Evolutionary conservation across 805 yeast genomes (phyloP).

Genomic region (Saturnispora hagleri): DNA sequence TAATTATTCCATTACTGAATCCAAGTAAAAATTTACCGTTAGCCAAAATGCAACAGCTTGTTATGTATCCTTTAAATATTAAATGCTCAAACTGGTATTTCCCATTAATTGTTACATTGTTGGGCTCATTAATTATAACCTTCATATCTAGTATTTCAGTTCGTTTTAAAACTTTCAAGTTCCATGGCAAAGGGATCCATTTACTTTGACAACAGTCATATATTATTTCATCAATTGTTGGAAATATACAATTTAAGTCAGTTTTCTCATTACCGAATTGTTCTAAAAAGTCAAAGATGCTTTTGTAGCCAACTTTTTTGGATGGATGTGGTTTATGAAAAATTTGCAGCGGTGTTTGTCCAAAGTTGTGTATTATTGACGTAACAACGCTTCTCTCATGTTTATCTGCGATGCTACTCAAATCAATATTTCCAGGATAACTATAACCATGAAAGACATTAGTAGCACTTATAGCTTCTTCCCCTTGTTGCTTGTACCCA

Average conservation of each 20-base stretch:
- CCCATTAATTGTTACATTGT: constrained; percentile 30
- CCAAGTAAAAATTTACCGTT: constrained; percentile 41
- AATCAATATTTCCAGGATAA: constrained; percentile 73
- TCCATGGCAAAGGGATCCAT: constrained; percentile 40
- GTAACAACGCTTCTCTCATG: constrained; percentile 67
- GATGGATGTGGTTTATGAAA: constrained; percentile 60
- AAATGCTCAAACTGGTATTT: constrained; percentile 33
- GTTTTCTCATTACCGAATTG: neutral
- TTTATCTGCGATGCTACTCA: constrained; percentile 66
- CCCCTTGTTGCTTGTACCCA: constrained; percentile 73
- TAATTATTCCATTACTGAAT: constrained; percentile 49
- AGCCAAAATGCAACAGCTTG: constrained; percentile 30
- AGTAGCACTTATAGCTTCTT: constrained; percentile 51
- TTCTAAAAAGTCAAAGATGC: constrained; percentile 7
- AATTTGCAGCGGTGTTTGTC: constrained; percentile 77
- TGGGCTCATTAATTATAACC: constrained; percentile 10
- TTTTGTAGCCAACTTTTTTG: constrained; percentile 29
- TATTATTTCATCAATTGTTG: constrained; percentile 3
- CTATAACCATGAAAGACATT: constrained; percentile 82
- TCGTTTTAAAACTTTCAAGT: constrained; percentile 1
- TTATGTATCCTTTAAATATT: constrained; percentile 30
- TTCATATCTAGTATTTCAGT: constrained; percentile 6
- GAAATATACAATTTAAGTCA: neutral
- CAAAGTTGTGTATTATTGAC: constrained; percentile 84
- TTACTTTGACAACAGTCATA: constrained; percentile 31